Evolutionary conservation across 352 stramenopile genomes (phyloP).

Genomic region (Globisporangium viniferum): DNA sequence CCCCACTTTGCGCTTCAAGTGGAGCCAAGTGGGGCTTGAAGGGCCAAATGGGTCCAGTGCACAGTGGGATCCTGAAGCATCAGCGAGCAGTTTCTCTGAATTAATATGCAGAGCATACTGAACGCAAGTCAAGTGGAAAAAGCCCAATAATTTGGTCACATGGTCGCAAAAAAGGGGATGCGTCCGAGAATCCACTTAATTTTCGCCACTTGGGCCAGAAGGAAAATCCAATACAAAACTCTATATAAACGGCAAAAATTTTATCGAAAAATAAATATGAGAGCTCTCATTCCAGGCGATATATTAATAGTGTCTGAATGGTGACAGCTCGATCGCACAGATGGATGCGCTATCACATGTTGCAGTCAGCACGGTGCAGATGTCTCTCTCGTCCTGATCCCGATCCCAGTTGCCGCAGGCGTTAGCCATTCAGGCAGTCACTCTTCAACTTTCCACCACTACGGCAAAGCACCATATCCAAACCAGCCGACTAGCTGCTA

Average conservation of each 20-base stretch:
- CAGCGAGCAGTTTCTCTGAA: not conserved
- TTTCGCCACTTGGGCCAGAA: not conserved
- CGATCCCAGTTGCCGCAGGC: not conserved
- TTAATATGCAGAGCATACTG: not conserved
- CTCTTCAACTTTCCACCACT: constrained; percentile 2
- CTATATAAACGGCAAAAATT: not conserved
- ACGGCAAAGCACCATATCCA: not conserved
- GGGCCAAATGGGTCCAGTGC: not conserved
- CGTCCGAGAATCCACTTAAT: constrained; percentile 1
- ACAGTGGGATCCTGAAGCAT: not conserved
- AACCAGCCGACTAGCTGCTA: not conserved
- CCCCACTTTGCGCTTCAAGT: not conserved
- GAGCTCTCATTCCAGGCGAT: not conserved
- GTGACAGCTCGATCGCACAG: not conserved
- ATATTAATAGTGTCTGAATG: not conserved
- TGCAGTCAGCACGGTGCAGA: not conserved
- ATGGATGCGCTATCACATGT: not conserved
- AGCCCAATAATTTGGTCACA: constrained; percentile 2
- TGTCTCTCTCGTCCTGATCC: not conserved
- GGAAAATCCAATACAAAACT: not conserved
- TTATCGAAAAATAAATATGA: not conserved
- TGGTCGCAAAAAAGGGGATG: not conserved
- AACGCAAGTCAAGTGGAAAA: constrained; percentile 9
- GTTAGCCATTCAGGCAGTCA: not conserved
- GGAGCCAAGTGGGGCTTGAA: not conserved